Evolutionary conservation across 129 eudicot species (phyloP), one percentile per base, ranked within the genome.

Genomic region (Kitagawia praeruptora): DNA sequence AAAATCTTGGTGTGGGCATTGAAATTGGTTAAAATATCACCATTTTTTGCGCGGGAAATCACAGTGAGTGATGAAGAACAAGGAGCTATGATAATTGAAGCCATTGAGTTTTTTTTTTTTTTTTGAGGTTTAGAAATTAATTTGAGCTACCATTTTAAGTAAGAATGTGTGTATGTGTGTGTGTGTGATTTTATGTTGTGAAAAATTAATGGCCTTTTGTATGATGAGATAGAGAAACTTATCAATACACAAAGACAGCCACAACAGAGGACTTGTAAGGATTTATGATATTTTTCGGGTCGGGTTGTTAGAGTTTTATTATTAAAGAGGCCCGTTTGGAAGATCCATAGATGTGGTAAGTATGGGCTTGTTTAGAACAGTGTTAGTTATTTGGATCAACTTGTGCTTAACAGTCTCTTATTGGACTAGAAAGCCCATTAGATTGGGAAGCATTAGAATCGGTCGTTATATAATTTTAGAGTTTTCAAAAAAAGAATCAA

Each of bases 71-170:
- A 34, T 19, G 71, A 77, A 38, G 56, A 21, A 27, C 21, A 40
- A 18, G 80, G 58, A 25, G 80, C 63, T 16, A 63, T 40, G 13
- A 77, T 61, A 2, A 64, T 3, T 42, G 80, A 77, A 23, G 80
- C 74, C 80, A 77, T 77, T 77, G 79, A 15, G 47, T 44, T 34
- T 27, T 2, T 11, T 21, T 8, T 12, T 2, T 38, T 34, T 5
- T 70, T 37, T 34, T 37, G 6, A 70, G 47, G 47, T 12, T 70
- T 19, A 27, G 0, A 38, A 5, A 19, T 70, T 70, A 70, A 70
- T 70, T 39, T 38, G 47, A 70, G 75, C 28, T 70, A 1, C 11
- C 73, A 67, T 66, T 13, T 64, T 3, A 0, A 31, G 70, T 11
- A 27, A 63, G 70, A n/a, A 1, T 58, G 66, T 58, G 66, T 58